Conservation (phyloP, 305 asterid species). For the Petunia hybrid region DNA sequence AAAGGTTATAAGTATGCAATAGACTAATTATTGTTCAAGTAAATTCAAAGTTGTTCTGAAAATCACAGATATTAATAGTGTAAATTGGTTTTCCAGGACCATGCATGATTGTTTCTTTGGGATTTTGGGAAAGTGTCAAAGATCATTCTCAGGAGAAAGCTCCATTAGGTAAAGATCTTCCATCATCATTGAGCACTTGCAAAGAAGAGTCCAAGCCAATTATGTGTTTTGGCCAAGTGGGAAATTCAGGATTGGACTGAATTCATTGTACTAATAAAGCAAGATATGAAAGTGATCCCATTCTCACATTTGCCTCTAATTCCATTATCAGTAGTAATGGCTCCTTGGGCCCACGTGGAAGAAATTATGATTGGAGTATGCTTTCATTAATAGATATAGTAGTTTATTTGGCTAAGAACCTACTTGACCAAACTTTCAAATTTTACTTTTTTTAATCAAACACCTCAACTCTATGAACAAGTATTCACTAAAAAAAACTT, state of each 20-base stretch:
- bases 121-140: neutral
- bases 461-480: too few species aligned
- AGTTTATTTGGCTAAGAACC: too few species aligned
- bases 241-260: neutral
- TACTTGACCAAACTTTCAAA: too few species aligned
- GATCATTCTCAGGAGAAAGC: neutral
- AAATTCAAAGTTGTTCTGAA: too few species aligned
- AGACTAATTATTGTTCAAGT: too few species aligned
- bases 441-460: too few species aligned
- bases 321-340: neutral
- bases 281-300: neutral
- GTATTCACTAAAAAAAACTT: too few species aligned
- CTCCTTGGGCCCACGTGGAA: neutral
- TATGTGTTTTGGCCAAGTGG: neutral
- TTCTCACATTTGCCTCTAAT: neutral
- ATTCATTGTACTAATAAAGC: neutral
- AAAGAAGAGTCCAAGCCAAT: neutral
- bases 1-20: too few species aligned
- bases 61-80: neutral
- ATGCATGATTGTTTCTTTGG: neutral
- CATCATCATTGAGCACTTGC: constrained; percentile 5
- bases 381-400: neutral
- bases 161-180: neutral
- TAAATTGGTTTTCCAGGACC: neutral
- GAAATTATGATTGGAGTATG: neutral